These are phyloP conservation scores for Kandelia obovata DNA, from an alignment of 345 rosid genomes.

Conservation along the genomic window DNA sequence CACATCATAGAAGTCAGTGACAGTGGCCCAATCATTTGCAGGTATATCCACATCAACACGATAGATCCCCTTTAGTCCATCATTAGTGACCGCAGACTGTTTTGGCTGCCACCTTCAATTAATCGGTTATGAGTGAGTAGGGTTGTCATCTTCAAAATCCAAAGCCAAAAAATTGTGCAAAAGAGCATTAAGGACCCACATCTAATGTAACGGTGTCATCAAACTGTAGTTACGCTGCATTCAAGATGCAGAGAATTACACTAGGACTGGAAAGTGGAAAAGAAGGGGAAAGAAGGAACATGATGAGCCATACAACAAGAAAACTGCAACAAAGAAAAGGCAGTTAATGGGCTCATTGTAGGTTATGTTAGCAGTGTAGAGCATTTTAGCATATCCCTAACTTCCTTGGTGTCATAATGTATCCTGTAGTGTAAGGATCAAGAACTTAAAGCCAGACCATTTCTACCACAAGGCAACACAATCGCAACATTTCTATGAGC, in stretches of 20 bases:
- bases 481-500: no score
- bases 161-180: not conserved
- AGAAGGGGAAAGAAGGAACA: no score
- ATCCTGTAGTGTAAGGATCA: no score
- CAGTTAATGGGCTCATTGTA: no score
- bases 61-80: slow-evolving; percentile 48
- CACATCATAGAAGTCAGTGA: slow-evolving; percentile 70
- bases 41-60: slow-evolving; percentile 88
- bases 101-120: slow-evolving; percentile 78
- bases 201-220: not conserved
- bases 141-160: slow-evolving; percentile 17
- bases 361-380: no score
- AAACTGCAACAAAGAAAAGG: no score
- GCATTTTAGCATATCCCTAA: no score
- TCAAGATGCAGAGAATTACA: not conserved
- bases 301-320: no score
- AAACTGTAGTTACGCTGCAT: not conserved
- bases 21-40: slow-evolving; percentile 73
- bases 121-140: slow-evolving; percentile 50
- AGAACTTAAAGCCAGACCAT: no score
- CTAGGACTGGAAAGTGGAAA: no score
- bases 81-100: slow-evolving; percentile 30
- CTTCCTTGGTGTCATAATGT: no score
- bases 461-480: no score
- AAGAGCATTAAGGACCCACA: not conserved